Percentiles rank a stretch among this genome's conserved stretches.
Evolutionary conservation across 2,329 filamentous ascomycete genomes (phyloP).

Genomic region (Hypoxylon sp.): DNA sequence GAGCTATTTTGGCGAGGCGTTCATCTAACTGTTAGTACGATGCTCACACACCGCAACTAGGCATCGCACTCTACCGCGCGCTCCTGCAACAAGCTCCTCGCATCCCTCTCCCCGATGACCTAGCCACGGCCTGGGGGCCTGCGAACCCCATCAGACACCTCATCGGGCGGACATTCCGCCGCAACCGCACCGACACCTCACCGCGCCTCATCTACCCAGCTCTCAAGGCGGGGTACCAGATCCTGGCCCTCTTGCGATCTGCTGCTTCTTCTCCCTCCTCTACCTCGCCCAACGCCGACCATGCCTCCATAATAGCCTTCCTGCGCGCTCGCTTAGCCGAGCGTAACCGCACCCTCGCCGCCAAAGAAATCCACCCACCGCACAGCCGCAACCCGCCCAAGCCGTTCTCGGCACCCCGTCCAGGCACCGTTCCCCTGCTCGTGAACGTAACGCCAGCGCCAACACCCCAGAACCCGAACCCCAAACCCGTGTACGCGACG

Average conservation of each 20-base stretch:
- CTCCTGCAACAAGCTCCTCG: conserved; percentile 72
- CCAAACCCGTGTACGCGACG: conserved; percentile 62
- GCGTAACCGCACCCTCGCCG: conserved; percentile 47
- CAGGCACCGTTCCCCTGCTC: conserved; percentile 52
- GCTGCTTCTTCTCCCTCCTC: conserved; percentile 30
- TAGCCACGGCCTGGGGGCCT: conserved; percentile 52
- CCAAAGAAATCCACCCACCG: conserved; percentile 39
- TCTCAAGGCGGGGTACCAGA: conserved; percentile 75
- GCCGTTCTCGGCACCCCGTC: conserved; percentile 42
- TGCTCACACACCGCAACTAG: conserved; percentile 55
- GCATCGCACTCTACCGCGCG: conserved; percentile 79
- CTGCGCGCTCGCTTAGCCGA: conserved; percentile 58
- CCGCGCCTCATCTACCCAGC: conserved; percentile 72
- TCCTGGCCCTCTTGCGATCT: conserved; percentile 46
- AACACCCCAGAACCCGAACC: conserved; percentile 56
- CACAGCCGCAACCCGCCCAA: conserved; percentile 38
- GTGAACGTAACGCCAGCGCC: conserved; percentile 49
- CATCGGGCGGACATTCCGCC: conserved; percentile 73
- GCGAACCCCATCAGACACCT: conserved; percentile 68
- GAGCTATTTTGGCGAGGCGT: background rate
- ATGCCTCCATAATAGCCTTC: conserved; percentile 60
- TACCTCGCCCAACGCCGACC: conserved; percentile 57
- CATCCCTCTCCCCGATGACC: conserved; percentile 67
- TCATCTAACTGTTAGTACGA: background rate
- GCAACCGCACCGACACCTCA: conserved; percentile 71